Evolutionary conservation across 139 green algal genomes (phyloP), one percentile per base, ranked within the genome.

Genomic region (Coccomyxa sp.): DNA sequence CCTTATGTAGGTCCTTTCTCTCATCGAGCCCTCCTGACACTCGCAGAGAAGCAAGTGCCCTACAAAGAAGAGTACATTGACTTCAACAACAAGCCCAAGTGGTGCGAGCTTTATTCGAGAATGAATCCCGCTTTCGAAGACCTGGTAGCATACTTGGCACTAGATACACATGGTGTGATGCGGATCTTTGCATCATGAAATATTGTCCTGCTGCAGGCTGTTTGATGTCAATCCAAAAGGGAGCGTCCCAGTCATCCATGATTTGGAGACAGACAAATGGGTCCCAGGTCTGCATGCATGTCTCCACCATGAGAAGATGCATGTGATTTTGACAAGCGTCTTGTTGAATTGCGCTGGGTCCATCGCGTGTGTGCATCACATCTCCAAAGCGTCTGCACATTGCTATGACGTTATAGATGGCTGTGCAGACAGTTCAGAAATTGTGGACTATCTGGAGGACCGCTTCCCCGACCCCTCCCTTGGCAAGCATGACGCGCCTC

Each of bases 41-140:
- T 96, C 0, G 91, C 95, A 83, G 86, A 94, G 76, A 98, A 98
- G 91, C 31, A 88, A 3, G 85, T 96, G 16, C 88, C 89, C 0
- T 95, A 96, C 86, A 86, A 82, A 0, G 85, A 86, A 38, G 88
- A 90, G 27, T 92, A 91, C 60, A 90, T 98, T 13, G 93, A 98
- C 76, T 92, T 97, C 71, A 83, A 82, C 59, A 86, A 95, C 85
- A 98, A 98, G 87, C 95, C 95, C 12, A 82, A 95, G 13, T 98
- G 95, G 95, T 95, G 57, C 9, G 81, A 38, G 16, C 11, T 32
- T 81, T 11, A 66, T 67, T 32, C 67, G 4, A 66, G 10, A 3
- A 63, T 78, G n/a, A n/a, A n/a, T n/a, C n/a, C n/a, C 7, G 38
- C 7, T 51, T 51, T 51, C 3, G 38, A 51, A 51, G 38, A 51